phyloP scores from a whole-genome alignment of 805 yeast genomes.

The Candida boleticola region DNA sequence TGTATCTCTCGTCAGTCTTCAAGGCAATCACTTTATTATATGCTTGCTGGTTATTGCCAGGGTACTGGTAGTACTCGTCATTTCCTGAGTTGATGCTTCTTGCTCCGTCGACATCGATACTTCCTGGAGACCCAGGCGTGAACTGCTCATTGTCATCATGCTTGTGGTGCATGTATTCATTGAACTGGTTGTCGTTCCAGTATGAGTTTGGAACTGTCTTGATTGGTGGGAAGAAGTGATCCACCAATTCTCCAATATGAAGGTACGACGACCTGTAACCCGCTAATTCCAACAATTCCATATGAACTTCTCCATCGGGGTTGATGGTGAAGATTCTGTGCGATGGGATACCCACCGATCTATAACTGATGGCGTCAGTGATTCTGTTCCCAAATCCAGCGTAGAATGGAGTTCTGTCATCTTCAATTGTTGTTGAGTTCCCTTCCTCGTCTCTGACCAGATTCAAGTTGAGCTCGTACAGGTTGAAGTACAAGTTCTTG shows the following conservation, averaged over 20 bases:
- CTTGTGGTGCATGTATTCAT: constrained; percentile 26
- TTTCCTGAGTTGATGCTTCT: constrained; percentile 2
- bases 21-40: constrained; percentile 19
- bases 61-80: constrained; percentile 16
- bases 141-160: constrained; percentile 2
- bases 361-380: constrained; percentile 92
- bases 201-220: constrained; percentile 28
- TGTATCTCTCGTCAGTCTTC: constrained; percentile 59
- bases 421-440: constrained; percentile 19
- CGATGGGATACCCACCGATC: constrained; percentile 91
- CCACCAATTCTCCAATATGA: constrained; percentile 88
- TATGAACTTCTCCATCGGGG: constrained; percentile 94
- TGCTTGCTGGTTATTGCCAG: constrained; percentile 13
- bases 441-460: constrained; percentile 4
- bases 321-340: constrained; percentile 94
- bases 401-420: constrained; percentile 76
- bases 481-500: constrained; percentile 57
- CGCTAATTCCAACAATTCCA: constrained; percentile 92
- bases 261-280: constrained; percentile 89
- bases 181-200: constrained; percentile 36
- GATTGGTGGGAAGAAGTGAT: constrained; percentile 92
- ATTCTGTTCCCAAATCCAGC: constrained; percentile 98
- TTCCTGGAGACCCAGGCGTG: constrained; percentile 21
- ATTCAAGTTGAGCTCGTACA: constrained; percentile 5
- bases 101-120: constrained; percentile 31